Percentiles rank a stretch among this genome's conserved stretches.
phyloP scores from a whole-genome alignment of 176 grass and related monocot species.

The Elymus sibiricus region DNA sequence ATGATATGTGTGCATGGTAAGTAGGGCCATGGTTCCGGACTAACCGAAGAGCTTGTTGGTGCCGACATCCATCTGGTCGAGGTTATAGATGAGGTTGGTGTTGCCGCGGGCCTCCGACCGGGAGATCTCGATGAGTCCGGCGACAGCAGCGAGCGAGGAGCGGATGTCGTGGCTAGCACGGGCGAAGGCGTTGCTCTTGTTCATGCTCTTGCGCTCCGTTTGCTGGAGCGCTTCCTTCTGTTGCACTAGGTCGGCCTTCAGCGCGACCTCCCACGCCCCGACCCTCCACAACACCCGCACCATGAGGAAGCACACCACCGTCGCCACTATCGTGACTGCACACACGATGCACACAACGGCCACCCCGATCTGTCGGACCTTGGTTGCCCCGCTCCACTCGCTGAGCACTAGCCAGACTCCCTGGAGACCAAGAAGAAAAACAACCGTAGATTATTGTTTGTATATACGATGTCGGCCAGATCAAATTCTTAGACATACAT shows the following conservation, averaged over 20 bases:
- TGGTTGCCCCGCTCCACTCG: no score
- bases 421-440: no score
- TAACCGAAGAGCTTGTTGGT: slow-evolving; percentile 62
- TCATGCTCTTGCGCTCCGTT: slow-evolving; percentile 81
- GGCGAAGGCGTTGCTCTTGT: slow-evolving; percentile 77
- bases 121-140: slow-evolving; percentile 48
- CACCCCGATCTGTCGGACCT: no score
- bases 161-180: slow-evolving; percentile 69
- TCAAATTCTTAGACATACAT: no score
- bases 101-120: neutral
- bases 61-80: slow-evolving; percentile 48
- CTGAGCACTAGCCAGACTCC: no score
- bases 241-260: slow-evolving; percentile 46
- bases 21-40: neutral
- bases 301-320: neutral
- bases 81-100: slow-evolving; percentile 38
- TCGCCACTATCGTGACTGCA: neutral
- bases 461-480: no score
- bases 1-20: neutral
- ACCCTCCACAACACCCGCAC: neutral
- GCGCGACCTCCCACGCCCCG: slow-evolving; percentile 6
- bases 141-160: slow-evolving; percentile 43
- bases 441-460: no score
- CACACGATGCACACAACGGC: no score
- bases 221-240: slow-evolving; percentile 65